Base-by-base conservation (phyloP, 768 basidiomycete species). In the Hygrocybe punicea region DNA sequence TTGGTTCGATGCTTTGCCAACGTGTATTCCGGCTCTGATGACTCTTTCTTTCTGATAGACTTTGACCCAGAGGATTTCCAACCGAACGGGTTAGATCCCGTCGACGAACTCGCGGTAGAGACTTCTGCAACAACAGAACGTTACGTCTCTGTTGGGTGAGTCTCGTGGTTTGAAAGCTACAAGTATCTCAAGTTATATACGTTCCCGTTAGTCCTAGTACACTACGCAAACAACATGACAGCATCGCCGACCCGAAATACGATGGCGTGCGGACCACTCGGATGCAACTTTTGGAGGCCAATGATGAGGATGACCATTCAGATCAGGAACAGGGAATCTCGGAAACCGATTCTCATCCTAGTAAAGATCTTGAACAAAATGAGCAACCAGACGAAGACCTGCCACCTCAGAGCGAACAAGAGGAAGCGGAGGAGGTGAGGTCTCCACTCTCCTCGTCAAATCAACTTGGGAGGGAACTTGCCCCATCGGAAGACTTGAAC, bases 91-190 rank as follows among this genome's bases (percentile, higher is more conserved):
- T 67, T 71, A 17, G 77, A 82, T 62, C 69, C 71, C 14, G 70
- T 73, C 47, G 76, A 81, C 37, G 74, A 78, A 59, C 71, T 67
- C 17, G 60, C 60, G 44, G 67, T 53, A 34, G 69, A 79, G 42
- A 59, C 69, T 36, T 69, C 63, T 37, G 76, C 72, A 10, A 64
- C 75, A 0, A 78, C 87, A 63, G 86, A 86, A 62, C 93, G 96
- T 71, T 97, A 96, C 69, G 66, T 92, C 42, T 84, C 89, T 63
- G 90, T 95, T 37, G 91, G 90, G 90, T 93, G 68, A 58, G 82
- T 73, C 23, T n/a, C 39, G 13, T 47, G 25, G 6, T 17, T 14
- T 9, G 14, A 21, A 24, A 29, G 37, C 45, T 55, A 48, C 58
- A 48, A 29, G 42, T 50, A 49, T 34, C 39, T 58, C n/a, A n/a